Evolutionary conservation across 345 rosid genomes (phyloP).

Genomic region (Stellera chamaejasme): DNA sequence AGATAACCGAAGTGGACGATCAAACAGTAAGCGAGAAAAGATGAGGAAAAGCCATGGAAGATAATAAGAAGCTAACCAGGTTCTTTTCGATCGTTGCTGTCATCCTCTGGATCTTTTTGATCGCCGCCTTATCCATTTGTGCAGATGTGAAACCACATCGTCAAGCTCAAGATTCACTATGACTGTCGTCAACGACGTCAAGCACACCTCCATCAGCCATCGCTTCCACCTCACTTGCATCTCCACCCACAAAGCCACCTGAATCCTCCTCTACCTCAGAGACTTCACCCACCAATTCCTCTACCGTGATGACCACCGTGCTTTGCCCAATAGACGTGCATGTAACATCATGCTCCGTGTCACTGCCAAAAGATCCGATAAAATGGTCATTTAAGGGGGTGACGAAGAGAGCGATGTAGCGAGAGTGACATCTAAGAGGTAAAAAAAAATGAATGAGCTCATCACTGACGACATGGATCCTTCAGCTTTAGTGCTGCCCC

Average conservation of each 20-base stretch:
- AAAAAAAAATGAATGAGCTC: no score
- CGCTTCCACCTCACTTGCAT: conserved; percentile 39
- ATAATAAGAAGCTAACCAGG: no score
- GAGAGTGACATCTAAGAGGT: no score
- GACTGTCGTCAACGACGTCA: conserved; percentile 30
- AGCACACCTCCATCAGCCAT: conserved; percentile 22
- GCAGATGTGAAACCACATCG: conserved; percentile 52
- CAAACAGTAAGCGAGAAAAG: no score
- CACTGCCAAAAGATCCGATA: background rate
- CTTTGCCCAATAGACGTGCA: conserved; percentile 19
- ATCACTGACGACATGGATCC: no score
- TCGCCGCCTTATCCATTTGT: conserved; percentile 47
- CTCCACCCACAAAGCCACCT: conserved; percentile 42
- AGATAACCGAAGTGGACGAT: no score
- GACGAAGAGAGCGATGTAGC: no score
- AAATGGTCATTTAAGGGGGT: conserved; percentile 5
- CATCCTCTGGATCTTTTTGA: conserved; percentile 19
- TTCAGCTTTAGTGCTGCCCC: no score
- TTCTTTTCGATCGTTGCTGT: conserved; percentile 10
- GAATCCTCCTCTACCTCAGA: conserved; percentile 36
- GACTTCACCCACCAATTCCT: conserved; percentile 33
- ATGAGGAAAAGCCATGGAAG: no score
- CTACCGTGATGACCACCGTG: conserved; percentile 12
- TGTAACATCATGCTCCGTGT: conserved; percentile 31
- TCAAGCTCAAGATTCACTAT: conserved; percentile 41